Evolutionary conservation across 768 basidiomycete species (phyloP).

Genomic region (Xanthoconium purpureum): DNA sequence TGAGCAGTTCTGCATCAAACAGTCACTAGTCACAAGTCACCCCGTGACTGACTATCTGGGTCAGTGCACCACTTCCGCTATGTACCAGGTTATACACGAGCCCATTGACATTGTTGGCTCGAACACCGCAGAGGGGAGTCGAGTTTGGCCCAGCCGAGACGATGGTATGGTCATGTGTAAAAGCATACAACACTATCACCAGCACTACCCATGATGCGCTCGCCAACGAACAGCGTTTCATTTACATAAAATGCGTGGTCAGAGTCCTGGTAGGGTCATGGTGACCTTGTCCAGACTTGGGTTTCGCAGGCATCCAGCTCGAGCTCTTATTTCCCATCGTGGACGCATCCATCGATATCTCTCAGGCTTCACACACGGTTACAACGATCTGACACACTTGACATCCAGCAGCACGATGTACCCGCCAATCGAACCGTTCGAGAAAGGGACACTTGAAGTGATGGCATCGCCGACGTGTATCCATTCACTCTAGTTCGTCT

Average conservation of each 20-base stretch:
- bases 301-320: neutral
- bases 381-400: conserved; percentile 3
- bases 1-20: too few relatives aligned
- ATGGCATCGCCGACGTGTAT: conserved; percentile 44
- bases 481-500: conserved; percentile 70
- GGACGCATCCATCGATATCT: conserved; percentile 20
- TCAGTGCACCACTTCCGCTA: too few relatives aligned
- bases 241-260: neutral
- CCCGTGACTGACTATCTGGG: too few relatives aligned
- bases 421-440: conserved; percentile 62
- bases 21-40: too few relatives aligned
- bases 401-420: conserved; percentile 47
- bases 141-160: neutral
- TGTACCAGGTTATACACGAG: neutral
- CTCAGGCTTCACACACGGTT: neutral
- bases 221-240: neutral
- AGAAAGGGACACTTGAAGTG: conserved; percentile 64
- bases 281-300: conserved; percentile 9
- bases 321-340: conserved; percentile 8
- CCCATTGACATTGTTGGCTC: neutral
- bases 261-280: neutral
- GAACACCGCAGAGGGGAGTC: neutral
- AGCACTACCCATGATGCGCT: neutral
- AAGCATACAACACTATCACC: too few relatives aligned
- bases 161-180: neutral